These are phyloP conservation scores for Coniochaeta sp. DNA, from an alignment of 2,329 filamentous ascomycete genomes.

Conservation along the genomic window DNA sequence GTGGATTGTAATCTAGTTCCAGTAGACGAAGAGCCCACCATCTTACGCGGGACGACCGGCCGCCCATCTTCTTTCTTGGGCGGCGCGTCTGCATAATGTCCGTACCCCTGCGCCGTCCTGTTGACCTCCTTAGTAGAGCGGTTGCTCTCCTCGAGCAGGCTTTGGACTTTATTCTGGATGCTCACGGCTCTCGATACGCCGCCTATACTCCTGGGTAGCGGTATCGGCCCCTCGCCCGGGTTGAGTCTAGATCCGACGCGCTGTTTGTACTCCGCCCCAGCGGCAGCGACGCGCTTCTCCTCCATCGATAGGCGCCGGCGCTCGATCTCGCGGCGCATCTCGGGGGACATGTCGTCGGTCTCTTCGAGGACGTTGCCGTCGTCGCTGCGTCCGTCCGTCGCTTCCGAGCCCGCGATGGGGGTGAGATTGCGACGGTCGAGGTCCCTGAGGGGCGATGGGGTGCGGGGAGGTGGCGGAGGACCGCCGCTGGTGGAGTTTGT, in stretches of 20 bases:
- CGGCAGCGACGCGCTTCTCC: constrained; percentile 81
- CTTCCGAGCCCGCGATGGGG: constrained; percentile 70
- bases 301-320: constrained; percentile 74
- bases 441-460: constrained; percentile 42
- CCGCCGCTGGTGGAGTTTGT: constrained; percentile 25
- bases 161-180: constrained; percentile 89
- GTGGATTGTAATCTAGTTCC: constrained; percentile 11
- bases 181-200: constrained; percentile 62
- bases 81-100: constrained; percentile 64
- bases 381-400: constrained; percentile 60
- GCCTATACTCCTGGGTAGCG: constrained; percentile 47
- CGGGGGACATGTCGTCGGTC: constrained; percentile 68
- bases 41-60: constrained; percentile 45
- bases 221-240: constrained; percentile 30
- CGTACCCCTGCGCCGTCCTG: constrained; percentile 80
- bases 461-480: constrained; percentile 24
- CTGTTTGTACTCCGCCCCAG: constrained; percentile 79
- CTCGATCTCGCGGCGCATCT: constrained; percentile 86
- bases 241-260: constrained; percentile 43
- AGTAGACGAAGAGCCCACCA: constrained; percentile 23
- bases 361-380: constrained; percentile 58
- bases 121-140: constrained; percentile 49
- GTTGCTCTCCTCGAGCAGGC: constrained; percentile 70
- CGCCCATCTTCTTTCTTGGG: constrained; percentile 25
- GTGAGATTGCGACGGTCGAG: constrained; percentile 47